phyloP scores from a whole-genome alignment of 495 filamentous ascomycete species.

The Aspergillus bertholletiae region DNA sequence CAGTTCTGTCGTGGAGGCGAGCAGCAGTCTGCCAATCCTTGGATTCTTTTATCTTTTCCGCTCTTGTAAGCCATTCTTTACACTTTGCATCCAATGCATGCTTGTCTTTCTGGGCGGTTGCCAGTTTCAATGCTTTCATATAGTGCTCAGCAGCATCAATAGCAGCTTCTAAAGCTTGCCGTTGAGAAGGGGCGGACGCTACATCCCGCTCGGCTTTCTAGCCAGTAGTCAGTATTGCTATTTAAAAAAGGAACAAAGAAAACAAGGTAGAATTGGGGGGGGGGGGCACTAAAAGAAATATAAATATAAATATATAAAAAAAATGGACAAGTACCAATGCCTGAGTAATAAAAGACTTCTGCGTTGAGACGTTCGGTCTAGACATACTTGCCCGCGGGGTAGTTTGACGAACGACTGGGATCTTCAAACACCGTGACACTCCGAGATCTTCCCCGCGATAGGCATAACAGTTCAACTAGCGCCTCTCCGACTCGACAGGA shows the following conservation, averaged over 20 bases:
- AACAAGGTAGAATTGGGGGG: no score
- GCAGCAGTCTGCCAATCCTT: conserved; percentile 32
- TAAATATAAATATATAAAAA: not conserved
- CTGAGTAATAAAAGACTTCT: conserved; percentile 23
- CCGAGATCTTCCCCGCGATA: conserved; percentile 3
- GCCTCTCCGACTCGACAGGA: conserved; percentile 9
- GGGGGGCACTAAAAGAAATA: not conserved
- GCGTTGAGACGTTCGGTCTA: conserved; percentile 21
- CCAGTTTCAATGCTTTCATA: conserved; percentile 64
- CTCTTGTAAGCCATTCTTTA: conserved; percentile 60
- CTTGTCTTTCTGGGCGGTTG: conserved; percentile 51
- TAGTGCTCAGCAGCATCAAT: conserved; percentile 73
- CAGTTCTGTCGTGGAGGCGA: conserved; percentile 14
- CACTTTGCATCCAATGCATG: conserved; percentile 59
- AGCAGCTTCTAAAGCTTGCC: conserved; percentile 67
- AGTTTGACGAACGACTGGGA: not conserved
- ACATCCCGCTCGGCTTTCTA: conserved; percentile 63
- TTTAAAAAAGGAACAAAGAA: not conserved
- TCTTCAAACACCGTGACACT: conserved; percentile 2
- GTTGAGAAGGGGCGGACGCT: conserved; percentile 50
- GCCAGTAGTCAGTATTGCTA: conserved; percentile 17
- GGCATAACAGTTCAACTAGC: not conserved
- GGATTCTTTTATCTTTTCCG: conserved; percentile 66
- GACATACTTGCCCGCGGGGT: conserved; percentile 26
- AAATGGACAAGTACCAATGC: conserved; percentile 21